These are phyloP conservation scores for Cladosporium sp. DNA, from an alignment of 2,329 filamentous ascomycete genomes.

Conservation along the genomic window DNA sequence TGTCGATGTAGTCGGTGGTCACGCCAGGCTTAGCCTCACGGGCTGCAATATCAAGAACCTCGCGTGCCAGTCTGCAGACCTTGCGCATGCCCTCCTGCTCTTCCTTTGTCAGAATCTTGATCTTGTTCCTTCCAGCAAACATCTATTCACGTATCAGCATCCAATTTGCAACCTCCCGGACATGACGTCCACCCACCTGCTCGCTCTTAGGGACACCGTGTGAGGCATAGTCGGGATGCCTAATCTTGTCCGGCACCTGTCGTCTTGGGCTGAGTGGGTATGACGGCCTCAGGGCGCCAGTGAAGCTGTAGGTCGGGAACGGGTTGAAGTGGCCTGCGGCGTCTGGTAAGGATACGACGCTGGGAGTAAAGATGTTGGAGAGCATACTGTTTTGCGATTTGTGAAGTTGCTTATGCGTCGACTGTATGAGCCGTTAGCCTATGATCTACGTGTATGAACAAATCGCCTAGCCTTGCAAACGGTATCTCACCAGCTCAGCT, in stretches of 20 bases:
- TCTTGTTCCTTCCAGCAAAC: constrained; percentile 65
- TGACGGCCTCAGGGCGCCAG: constrained; percentile 76
- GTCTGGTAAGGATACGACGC: constrained; percentile 86
- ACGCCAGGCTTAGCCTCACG: constrained; percentile 78
- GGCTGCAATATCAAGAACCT: constrained; percentile 87
- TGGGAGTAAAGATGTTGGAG: constrained; percentile 73
- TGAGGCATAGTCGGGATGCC: constrained; percentile 78
- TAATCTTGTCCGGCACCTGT: constrained; percentile 73
- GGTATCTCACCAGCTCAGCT: neutral
- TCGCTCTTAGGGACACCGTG: constrained; percentile 71
- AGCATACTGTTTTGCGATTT: constrained; percentile 72
- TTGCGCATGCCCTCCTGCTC: constrained; percentile 86
- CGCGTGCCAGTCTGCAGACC: constrained; percentile 78
- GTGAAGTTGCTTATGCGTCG: constrained; percentile 77
- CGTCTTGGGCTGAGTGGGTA: constrained; percentile 63
- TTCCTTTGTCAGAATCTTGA: constrained; percentile 74
- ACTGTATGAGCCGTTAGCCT: constrained; percentile 52
- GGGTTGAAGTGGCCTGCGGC: constrained; percentile 84
- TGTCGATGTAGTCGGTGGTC: constrained; percentile 89
- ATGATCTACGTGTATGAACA: constrained; percentile 20
- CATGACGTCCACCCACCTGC: constrained; percentile 48
- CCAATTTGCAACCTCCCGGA: neutral
- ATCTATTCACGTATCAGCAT: constrained; percentile 5
- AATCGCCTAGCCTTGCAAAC: neutral
- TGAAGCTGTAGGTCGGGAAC: constrained; percentile 80